A percentile compares a stretch with the other conserved stretches of the same genome.
Conservation (phyloP, 2,329 filamentous ascomycete genomes). For the Arthrobotrys iridis region DNA sequence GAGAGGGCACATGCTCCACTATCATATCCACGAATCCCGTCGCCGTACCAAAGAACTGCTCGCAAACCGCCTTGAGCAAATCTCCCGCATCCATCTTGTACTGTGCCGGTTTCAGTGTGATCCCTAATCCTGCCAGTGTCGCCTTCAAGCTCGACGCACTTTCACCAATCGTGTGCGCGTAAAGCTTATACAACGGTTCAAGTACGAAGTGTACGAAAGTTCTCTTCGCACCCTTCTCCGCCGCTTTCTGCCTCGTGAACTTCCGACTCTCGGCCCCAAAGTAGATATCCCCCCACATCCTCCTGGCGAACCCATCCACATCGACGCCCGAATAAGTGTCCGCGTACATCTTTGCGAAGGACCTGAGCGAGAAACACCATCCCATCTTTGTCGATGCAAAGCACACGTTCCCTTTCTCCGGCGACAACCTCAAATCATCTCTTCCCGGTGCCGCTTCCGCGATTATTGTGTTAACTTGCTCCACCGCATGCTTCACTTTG, state of each 20-base stretch:
- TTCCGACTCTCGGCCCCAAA: conserved; percentile 90
- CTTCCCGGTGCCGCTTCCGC: conserved; percentile 84
- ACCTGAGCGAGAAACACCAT: conserved; percentile 95
- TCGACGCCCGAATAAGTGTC: conserved; percentile 86
- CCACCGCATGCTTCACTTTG: conserved; percentile 98
- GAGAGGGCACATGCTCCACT: conserved; percentile 86
- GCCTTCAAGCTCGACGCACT: conserved; percentile 83
- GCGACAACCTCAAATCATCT: conserved; percentile 82
- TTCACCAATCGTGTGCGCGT: conserved; percentile 80
- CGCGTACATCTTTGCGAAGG: conserved; percentile 96
- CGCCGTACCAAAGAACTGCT: conserved; percentile 92
- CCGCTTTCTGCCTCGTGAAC: conserved; percentile 81
- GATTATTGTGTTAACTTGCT: conserved; percentile 96
- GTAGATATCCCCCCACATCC: conserved; percentile 96
- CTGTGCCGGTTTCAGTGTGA: conserved; percentile 88
- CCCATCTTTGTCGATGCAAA: conserved; percentile 93
- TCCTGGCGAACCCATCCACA: conserved; percentile 79
- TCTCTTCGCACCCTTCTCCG: conserved; percentile 81
- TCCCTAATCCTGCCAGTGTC: conserved; percentile 81
- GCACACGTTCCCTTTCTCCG: conserved; percentile 97
- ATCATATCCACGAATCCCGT: conserved; percentile 96
- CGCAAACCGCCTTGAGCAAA: conserved; percentile 86
- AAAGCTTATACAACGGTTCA: conserved; percentile 97
- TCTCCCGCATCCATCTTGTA: conserved; percentile 90
- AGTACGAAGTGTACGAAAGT: conserved; percentile 95